These are phyloP conservation scores for Emydomyces testavorans DNA, from an alignment of 2,329 filamentous ascomycete genomes.

Conservation along the genomic window DNA sequence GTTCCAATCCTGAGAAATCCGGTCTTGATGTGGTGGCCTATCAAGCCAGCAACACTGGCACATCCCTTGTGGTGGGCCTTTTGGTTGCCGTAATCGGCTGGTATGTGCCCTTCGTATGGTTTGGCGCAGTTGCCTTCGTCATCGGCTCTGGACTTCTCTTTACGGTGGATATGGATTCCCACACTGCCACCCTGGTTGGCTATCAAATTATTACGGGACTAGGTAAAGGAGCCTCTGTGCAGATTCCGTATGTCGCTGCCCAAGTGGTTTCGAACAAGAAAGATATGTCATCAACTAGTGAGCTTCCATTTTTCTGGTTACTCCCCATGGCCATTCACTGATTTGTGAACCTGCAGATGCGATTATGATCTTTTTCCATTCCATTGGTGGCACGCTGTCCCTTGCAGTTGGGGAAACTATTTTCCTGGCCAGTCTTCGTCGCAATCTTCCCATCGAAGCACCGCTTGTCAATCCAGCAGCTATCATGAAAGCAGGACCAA, in stretches of 20 bases:
- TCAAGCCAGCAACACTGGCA: constrained; percentile 24
- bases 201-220: constrained; percentile 20
- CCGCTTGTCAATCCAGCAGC: constrained; percentile 34
- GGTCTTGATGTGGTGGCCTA: constrained; percentile 28
- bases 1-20: constrained; percentile 29
- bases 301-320: constrained; percentile 1
- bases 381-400: constrained; percentile 19
- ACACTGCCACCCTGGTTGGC: constrained; percentile 18
- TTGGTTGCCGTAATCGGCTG: constrained; percentile 15
- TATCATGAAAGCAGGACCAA: constrained; percentile 36
- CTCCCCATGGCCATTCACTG: neutral
- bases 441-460: constrained; percentile 10
- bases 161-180: constrained; percentile 20
- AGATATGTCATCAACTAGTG: constrained; percentile 14
- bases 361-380: constrained; percentile 19
- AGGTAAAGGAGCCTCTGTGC: constrained; percentile 19
- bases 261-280: constrained; percentile 18
- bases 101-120: constrained; percentile 19
- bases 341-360: constrained; percentile 7
- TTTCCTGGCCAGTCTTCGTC: constrained; percentile 14
- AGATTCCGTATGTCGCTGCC: constrained; percentile 16
- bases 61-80: constrained; percentile 13
- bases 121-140: constrained; percentile 17
- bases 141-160: constrained; percentile 23
- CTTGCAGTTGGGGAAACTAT: constrained; percentile 18